Conservation (phyloP, 345 rosid species). For the Boechera retrofracta region DNA sequence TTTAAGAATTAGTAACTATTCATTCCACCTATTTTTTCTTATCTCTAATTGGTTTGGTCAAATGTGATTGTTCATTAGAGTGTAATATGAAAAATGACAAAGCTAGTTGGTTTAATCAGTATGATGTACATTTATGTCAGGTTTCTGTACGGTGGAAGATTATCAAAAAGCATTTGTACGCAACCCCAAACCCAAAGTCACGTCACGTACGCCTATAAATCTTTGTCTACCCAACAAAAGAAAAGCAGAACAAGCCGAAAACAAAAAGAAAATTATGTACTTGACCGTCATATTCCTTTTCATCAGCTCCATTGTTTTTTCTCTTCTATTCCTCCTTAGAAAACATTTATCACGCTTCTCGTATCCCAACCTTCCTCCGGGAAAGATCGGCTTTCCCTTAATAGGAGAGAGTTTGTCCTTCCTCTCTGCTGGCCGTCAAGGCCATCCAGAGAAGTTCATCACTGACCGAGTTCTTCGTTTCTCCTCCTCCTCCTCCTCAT, state of each 20-base stretch:
- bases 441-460: slow-evolving; percentile 51
- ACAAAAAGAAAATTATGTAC: slow-evolving; percentile 6
- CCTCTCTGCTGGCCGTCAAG: slow-evolving; percentile 45
- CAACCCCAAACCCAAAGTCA: neutral
- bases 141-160: too few species aligned
- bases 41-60: too few species aligned
- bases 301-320: slow-evolving; percentile 1
- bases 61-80: too few species aligned
- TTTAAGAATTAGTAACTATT: too few species aligned
- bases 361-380: slow-evolving; percentile 49
- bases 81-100: too few species aligned
- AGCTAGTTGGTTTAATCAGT: too few species aligned
- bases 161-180: too few species aligned
- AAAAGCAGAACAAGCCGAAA: neutral
- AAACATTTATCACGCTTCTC: slow-evolving; percentile 33
- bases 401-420: slow-evolving; percentile 53
- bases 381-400: slow-evolving; percentile 43
- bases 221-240: neutral
- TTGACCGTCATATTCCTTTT: slow-evolving; percentile 27
- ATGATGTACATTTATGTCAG: too few species aligned
- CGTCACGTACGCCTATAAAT: neutral
- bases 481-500: slow-evolving; percentile 29
- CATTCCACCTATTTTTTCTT: too few species aligned
- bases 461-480: slow-evolving; percentile 42
- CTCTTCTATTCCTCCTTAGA: slow-evolving; percentile 25